phyloP scores from a whole-genome alignment of 1,284 basidiomycete species.

The Leccinum pachyderme region DNA sequence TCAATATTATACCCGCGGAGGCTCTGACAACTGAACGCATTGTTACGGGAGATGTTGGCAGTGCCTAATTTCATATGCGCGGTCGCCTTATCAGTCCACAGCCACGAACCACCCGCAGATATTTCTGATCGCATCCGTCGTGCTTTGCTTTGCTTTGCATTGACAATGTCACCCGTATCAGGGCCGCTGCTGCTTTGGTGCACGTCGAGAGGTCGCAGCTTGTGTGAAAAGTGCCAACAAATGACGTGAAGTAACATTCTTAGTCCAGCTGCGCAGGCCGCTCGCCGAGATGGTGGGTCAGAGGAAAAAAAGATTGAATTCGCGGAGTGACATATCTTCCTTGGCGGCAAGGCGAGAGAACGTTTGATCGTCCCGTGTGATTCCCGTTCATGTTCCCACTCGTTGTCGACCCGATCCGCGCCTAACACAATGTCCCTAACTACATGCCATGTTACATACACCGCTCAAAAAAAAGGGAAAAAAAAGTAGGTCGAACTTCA shows the following conservation, averaged over 20 bases:
- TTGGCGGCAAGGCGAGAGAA: background rate
- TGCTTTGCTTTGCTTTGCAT: slow-evolving; percentile 8
- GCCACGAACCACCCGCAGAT: slow-evolving; percentile 11
- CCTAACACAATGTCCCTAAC: background rate
- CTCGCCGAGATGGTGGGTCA: slow-evolving; percentile 7
- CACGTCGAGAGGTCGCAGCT: slow-evolving; percentile 2
- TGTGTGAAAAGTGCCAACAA: slow-evolving; percentile 20
- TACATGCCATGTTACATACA: background rate
- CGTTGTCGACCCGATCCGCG: background rate
- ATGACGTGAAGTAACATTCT: slow-evolving; percentile 11
- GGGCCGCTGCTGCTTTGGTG: slow-evolving; percentile 16
- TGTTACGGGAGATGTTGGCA: slow-evolving; percentile 11
- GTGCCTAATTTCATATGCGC: slow-evolving; percentile 15
- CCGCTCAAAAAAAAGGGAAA: background rate
- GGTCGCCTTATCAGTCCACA: slow-evolving; percentile 13
- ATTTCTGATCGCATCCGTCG: slow-evolving; percentile 11
- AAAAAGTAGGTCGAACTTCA: background rate
- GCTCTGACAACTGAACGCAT: slow-evolving; percentile 13
- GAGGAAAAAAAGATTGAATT: background rate
- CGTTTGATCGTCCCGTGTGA: background rate
- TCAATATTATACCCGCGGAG: slow-evolving; percentile 14
- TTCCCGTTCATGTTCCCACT: slow-evolving; percentile 11
- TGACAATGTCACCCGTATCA: slow-evolving; percentile 26
- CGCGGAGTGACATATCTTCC: slow-evolving; percentile 6
- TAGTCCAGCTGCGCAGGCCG: background rate